Evolutionary conservation across 129 eudicot species (phyloP).

Genomic region (Pulicaria dysenterica): DNA sequence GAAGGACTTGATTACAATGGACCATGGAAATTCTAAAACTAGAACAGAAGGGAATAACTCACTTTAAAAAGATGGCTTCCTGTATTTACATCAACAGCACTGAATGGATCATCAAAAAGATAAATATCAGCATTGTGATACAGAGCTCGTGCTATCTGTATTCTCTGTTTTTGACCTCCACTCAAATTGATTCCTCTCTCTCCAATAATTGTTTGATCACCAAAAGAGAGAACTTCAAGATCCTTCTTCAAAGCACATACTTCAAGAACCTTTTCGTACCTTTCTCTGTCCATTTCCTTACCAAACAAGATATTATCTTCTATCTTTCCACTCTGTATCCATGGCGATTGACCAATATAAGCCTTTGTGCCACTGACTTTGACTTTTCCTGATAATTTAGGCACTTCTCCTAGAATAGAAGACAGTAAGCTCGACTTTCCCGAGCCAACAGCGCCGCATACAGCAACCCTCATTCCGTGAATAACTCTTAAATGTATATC

Average conservation of each 20-base stretch:
- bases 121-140: conserved; percentile 85
- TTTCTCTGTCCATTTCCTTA: conserved; percentile 56
- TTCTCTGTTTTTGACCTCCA: conserved; percentile 92
- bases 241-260: conserved; percentile 80
- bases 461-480: conserved; percentile 73
- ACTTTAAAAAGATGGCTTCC: conserved; percentile 87
- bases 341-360: conserved; percentile 77
- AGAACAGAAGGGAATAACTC: not conserved
- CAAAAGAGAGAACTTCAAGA: conserved; percentile 66
- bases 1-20: too few species aligned
- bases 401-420: conserved; percentile 70
- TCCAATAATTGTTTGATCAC: conserved; percentile 85
- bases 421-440: conserved; percentile 87
- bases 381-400: conserved; percentile 62
- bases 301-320: conserved; percentile 83
- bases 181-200: conserved; percentile 92
- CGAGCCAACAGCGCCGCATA: conserved; percentile 84
- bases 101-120: conserved; percentile 88
- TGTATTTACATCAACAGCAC: conserved; percentile 94
- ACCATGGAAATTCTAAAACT: not conserved
- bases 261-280: conserved; percentile 66
- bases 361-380: conserved; percentile 75
- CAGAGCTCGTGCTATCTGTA: conserved; percentile 87
- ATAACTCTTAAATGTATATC: conserved; percentile 54
- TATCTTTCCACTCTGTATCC: conserved; percentile 96